Percentiles rank a stretch among this genome's conserved stretches.
These are phyloP conservation scores for Metschnikowia kunwiensis DNA, from an alignment of 805 yeast species.

Conservation along the genomic window DNA sequence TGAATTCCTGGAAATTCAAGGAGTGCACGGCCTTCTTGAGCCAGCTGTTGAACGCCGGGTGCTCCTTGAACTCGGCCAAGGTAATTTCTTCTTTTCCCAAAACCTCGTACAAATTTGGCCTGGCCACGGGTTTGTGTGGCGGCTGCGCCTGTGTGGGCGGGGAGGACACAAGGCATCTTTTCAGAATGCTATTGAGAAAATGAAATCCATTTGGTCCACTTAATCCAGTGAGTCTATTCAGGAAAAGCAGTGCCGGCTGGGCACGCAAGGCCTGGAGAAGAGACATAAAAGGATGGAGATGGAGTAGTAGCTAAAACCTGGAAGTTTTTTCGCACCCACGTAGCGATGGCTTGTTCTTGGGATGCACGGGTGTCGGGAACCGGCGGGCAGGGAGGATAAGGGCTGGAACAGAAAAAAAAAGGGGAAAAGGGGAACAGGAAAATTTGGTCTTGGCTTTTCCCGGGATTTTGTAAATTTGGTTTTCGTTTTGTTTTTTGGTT, in stretches of 20 bases:
- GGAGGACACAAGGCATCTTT: slow-evolving; percentile 3
- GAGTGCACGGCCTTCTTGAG: slow-evolving; percentile 15
- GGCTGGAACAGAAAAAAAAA: too few species aligned
- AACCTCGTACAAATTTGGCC: slow-evolving; percentile 11
- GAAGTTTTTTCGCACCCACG: slow-evolving; percentile 10
- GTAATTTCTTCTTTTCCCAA: slow-evolving; percentile 12
- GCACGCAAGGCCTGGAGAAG: slow-evolving; percentile 7
- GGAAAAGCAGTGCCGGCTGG: slow-evolving; percentile 1
- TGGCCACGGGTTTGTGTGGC: slow-evolving; percentile 10
- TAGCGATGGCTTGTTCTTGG: slow-evolving; percentile 8
- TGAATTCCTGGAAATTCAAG: slow-evolving; percentile 48
- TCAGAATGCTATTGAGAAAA: too few species aligned
- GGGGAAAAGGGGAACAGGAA: background rate
- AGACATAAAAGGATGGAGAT: too few species aligned
- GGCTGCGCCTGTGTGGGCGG: slow-evolving; percentile 2
- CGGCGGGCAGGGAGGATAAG: too few species aligned
- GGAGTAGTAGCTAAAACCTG: too few species aligned
- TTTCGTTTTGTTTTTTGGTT: too few species aligned
- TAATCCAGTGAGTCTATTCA: too few species aligned
- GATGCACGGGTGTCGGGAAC: slow-evolving; percentile 4
- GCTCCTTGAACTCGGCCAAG: slow-evolving; percentile 14
- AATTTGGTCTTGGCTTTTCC: too few species aligned
- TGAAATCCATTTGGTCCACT: too few species aligned
- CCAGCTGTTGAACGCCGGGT: slow-evolving; percentile 9
- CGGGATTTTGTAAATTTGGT: too few species aligned